phyloP scores from a whole-genome alignment of 352 stramenopile species.

The Thalassiosira mediterranea region DNA sequence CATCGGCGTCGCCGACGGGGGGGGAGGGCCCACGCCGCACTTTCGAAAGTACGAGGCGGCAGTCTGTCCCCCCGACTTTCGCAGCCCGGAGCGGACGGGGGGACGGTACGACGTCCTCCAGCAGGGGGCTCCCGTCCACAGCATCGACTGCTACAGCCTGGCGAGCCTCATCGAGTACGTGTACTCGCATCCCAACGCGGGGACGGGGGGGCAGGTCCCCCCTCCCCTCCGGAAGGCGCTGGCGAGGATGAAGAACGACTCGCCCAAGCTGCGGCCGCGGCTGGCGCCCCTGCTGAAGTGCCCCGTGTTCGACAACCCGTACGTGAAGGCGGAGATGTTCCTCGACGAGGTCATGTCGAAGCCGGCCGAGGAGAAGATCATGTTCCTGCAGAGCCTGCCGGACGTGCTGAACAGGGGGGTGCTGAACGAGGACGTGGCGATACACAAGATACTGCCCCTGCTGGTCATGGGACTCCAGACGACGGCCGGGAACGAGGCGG shows the following conservation, averaged over 20 bases:
- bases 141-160: constrained; percentile 82
- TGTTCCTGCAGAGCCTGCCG: constrained; percentile 92
- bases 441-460: constrained; percentile 77
- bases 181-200: constrained; percentile 81
- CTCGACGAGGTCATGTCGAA: constrained; percentile 93
- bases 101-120: constrained; percentile 80
- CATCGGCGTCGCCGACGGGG: constrained; percentile 82
- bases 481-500: constrained; percentile 58
- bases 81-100: constrained; percentile 84
- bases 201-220: constrained; percentile 65
- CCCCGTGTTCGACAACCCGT: constrained; percentile 91
- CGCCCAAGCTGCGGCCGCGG: constrained; percentile 82
- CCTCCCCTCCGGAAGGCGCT: constrained; percentile 75
- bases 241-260: constrained; percentile 73
- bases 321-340: constrained; percentile 92
- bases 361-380: constrained; percentile 91
- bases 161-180: constrained; percentile 88
- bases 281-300: constrained; percentile 89
- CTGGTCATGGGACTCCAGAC: constrained; percentile 60
- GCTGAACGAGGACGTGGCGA: constrained; percentile 47
- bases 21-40: constrained; percentile 83
- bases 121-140: constrained; percentile 53
- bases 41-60: constrained; percentile 83
- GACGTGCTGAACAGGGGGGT: constrained; percentile 56
- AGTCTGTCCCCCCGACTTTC: constrained; percentile 75